A percentile compares a stretch with the other conserved stretches of the same genome.
Conservation (phyloP, 257 asterid species). For the Solanum chmielewskii region DNA sequence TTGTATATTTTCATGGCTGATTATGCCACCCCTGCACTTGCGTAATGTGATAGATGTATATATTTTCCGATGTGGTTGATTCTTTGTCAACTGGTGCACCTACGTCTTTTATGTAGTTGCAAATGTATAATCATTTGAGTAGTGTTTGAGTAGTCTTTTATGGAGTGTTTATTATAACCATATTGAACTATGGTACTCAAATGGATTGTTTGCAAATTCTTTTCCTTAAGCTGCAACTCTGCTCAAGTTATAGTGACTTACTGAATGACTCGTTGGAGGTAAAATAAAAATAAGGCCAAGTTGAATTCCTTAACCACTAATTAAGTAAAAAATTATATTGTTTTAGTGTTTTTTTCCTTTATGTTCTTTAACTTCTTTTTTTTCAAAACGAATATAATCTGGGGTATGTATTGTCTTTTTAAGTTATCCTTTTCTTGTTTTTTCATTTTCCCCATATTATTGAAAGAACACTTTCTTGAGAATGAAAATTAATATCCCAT, state of each 20-base stretch:
- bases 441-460: background rate
- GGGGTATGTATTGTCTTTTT: background rate
- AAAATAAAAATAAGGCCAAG: background rate
- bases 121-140: background rate
- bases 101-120: background rate
- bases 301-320: background rate
- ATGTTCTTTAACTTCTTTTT: background rate
- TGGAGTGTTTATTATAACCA: too few relatives aligned
- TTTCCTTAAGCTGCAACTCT: background rate
- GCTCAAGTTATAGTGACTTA: background rate
- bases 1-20: background rate
- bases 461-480: background rate
- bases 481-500: background rate
- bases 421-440: background rate
- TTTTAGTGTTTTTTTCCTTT: background rate
- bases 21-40: background rate
- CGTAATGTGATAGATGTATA: background rate
- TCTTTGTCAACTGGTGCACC: background rate
- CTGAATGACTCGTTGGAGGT: background rate
- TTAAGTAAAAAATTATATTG: background rate
- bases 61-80: background rate
- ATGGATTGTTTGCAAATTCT: background rate
- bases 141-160: background rate
- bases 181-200: too few relatives aligned
- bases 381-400: background rate